A percentile compares a stretch with the other conserved stretches of the same genome.
These are phyloP conservation scores for Corylus heterophylla DNA, from an alignment of 306 rosid genomes.

Conservation along the genomic window DNA sequence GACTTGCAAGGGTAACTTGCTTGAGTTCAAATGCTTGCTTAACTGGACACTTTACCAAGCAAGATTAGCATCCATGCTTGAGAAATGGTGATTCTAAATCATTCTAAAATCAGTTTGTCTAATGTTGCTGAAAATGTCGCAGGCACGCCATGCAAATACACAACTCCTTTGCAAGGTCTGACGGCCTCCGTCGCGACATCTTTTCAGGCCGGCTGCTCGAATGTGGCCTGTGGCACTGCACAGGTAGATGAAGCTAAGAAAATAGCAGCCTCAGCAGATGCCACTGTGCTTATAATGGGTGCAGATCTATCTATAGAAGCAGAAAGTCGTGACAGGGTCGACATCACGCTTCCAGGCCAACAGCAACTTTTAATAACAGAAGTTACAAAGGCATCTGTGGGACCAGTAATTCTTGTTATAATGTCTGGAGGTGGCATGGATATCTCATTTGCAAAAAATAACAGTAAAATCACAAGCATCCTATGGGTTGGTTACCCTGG, in stretches of 20 bases:
- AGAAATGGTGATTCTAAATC: not conserved
- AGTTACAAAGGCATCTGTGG: slow-evolving; percentile 81
- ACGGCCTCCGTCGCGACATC: slow-evolving; percentile 63
- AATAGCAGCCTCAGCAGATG: slow-evolving; percentile 86
- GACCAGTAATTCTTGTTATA: slow-evolving; percentile 86
- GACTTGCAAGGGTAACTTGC: not conserved
- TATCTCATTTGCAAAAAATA: slow-evolving; percentile 72
- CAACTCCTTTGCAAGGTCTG: slow-evolving; percentile 85
- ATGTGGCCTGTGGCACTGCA: slow-evolving; percentile 70
- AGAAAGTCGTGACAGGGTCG: slow-evolving; percentile 77
- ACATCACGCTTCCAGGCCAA: slow-evolving; percentile 84
- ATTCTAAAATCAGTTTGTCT: not conserved
- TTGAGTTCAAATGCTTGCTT: slow-evolving; percentile 11
- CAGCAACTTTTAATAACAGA: slow-evolving; percentile 66
- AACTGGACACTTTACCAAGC: not conserved
- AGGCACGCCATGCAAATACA: slow-evolving; percentile 87
- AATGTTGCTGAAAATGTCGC: slow-evolving; percentile 29
- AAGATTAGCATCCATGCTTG: slow-evolving; percentile 11
- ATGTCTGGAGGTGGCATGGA: slow-evolving; percentile 99
- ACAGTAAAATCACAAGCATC: slow-evolving; percentile 78
- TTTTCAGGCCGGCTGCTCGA: slow-evolving; percentile 67
- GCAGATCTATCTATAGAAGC: slow-evolving; percentile 78
- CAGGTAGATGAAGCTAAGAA: slow-evolving; percentile 62
- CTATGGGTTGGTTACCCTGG: slow-evolving; percentile 99
- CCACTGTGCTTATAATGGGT: slow-evolving; percentile 80